Evolutionary conservation across 805 yeast species (phyloP).

Genomic region (Cyberlindnera suaveolens): DNA sequence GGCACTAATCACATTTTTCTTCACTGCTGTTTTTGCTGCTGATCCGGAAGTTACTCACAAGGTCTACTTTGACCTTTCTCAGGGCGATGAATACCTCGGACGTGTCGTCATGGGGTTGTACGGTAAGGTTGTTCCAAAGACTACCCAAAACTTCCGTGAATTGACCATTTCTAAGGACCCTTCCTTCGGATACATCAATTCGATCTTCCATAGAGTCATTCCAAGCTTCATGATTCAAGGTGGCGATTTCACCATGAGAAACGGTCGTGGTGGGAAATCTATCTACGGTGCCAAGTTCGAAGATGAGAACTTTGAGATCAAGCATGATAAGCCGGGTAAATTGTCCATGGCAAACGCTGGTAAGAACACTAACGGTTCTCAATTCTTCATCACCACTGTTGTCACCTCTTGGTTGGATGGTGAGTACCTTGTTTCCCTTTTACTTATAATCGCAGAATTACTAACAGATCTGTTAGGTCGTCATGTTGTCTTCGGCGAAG

Average conservation of each 20-base stretch:
- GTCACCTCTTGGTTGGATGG: conserved; percentile 90
- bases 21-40: conserved; percentile 17
- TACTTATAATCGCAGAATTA: background rate
- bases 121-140: conserved; percentile 82
- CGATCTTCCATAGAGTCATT: conserved; percentile 69
- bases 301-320: conserved; percentile 63
- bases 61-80: conserved; percentile 81
- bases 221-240: conserved; percentile 74
- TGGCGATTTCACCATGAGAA: conserved; percentile 68
- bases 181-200: conserved; percentile 51
- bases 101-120: conserved; percentile 82
- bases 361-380: conserved; percentile 82
- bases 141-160: conserved; percentile 83
- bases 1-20: conserved; percentile 11
- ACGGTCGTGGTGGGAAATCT: conserved; percentile 71
- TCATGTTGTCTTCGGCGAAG: conserved; percentile 97
- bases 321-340: conserved; percentile 63
- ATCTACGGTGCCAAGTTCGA: conserved; percentile 62
- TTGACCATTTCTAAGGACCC: conserved; percentile 73
- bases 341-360: conserved; percentile 82
- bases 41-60: conserved; percentile 53
- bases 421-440: conserved; percentile 21
- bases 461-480: conserved; percentile 1
- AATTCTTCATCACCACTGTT: conserved; percentile 91
- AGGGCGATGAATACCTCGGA: conserved; percentile 74